phyloP scores from a whole-genome alignment of 306 rosid genomes.

The Casuarina glauca region DNA sequence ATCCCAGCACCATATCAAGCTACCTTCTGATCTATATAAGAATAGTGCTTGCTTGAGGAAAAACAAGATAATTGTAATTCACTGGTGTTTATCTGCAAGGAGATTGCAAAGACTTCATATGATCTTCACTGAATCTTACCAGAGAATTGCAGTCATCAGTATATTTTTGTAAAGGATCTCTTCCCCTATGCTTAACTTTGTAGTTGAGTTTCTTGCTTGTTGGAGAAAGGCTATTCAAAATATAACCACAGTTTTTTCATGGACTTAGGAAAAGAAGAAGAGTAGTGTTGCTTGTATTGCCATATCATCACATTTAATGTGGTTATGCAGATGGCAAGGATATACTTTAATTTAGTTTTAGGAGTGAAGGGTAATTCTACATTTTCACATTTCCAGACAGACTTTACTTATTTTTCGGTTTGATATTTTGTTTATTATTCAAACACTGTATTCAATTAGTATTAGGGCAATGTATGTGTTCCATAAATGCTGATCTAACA shows the following conservation, averaged over 20 bases:
- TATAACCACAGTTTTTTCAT: not conserved
- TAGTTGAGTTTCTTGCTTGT: not conserved
- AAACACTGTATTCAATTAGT: no score
- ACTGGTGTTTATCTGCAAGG: not conserved
- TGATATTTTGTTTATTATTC: no score
- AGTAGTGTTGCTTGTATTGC: not conserved
- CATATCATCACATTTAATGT: not conserved
- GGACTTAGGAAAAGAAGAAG: not conserved
- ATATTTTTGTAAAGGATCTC: not conserved
- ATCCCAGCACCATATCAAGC: not conserved
- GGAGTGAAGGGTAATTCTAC: not conserved
- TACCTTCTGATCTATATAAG: not conserved
- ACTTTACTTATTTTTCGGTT: no score
- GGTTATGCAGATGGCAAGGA: not conserved
- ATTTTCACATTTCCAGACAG: not conserved
- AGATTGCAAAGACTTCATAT: not conserved
- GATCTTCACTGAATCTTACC: not conserved
- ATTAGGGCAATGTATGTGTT: not conserved
- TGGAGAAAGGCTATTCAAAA: not conserved
- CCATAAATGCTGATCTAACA: not conserved
- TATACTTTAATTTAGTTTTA: not conserved
- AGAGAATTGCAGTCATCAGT: not conserved
- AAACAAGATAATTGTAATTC: not conserved
- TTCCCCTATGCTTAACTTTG: not conserved
- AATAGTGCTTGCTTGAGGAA: not conserved